These are phyloP conservation scores for Chondrostereum purpureum DNA, from an alignment of 1,284 basidiomycete genomes.

Conservation along the genomic window DNA sequence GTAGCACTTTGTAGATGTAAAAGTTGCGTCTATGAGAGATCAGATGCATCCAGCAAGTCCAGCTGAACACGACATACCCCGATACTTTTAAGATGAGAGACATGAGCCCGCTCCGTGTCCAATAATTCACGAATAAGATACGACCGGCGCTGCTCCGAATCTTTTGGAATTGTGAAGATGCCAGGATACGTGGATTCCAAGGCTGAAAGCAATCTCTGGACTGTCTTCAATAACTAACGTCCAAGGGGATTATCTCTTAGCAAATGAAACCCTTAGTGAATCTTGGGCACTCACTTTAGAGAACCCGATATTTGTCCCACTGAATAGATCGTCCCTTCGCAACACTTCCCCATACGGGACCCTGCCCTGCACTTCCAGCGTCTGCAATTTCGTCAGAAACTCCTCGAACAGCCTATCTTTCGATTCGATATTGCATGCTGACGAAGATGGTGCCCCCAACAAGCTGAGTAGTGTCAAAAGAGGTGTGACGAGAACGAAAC, in stretches of 20 bases:
- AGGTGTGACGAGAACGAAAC: slow-evolving; percentile 29
- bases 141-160: slow-evolving; percentile 16
- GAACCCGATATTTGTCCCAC: slow-evolving; percentile 26
- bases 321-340: slow-evolving; percentile 28
- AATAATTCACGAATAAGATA: slow-evolving; percentile 24
- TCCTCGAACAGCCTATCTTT: slow-evolving; percentile 22
- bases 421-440: slow-evolving; percentile 20
- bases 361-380: slow-evolving; percentile 27
- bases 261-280: neutral
- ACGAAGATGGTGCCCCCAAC: slow-evolving; percentile 28
- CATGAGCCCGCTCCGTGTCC: slow-evolving; percentile 26
- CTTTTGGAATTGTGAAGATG: slow-evolving; percentile 25
- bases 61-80: slow-evolving; percentile 13
- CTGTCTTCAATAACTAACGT: slow-evolving; percentile 27
- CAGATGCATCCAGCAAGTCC: too few species aligned
- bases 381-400: slow-evolving; percentile 29
- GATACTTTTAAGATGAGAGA: slow-evolving; percentile 16
- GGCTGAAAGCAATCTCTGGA: slow-evolving; percentile 26
- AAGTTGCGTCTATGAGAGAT: too few species aligned
- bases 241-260: slow-evolving; percentile 1
- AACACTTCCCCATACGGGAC: slow-evolving; percentile 32
- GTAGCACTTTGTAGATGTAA: too few species aligned
- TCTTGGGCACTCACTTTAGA: slow-evolving; percentile 23
- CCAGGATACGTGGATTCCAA: slow-evolving; percentile 31
- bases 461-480: slow-evolving; percentile 29